phyloP scores from a whole-genome alignment of 2,329 filamentous ascomycete species.

The Trichoderma brevicompactum region DNA sequence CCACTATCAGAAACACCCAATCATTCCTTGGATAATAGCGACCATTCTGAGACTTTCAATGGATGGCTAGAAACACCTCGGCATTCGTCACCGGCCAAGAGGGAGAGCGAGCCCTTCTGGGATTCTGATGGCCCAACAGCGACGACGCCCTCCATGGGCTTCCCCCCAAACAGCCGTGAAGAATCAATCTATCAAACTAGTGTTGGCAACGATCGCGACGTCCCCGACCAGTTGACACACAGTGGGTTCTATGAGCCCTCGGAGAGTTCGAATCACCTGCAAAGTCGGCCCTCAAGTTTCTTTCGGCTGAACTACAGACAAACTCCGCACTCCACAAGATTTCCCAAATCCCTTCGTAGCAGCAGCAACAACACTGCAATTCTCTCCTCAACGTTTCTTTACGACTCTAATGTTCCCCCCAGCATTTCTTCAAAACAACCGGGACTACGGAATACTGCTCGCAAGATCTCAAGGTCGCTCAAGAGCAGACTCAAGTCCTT shows the following conservation, averaged over 20 bases:
- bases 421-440: conserved; percentile 34
- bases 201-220: conserved; percentile 39
- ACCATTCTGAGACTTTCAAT: conserved; percentile 25
- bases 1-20: conserved; percentile 33
- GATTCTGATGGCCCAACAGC: conserved; percentile 35
- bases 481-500: conserved; percentile 62
- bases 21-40: conserved; percentile 30
- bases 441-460: conserved; percentile 55
- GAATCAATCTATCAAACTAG: conserved; percentile 31
- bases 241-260: conserved; percentile 44
- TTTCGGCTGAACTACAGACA: conserved; percentile 47
- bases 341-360: conserved; percentile 56
- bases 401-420: conserved; percentile 32
- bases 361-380: conserved; percentile 48
- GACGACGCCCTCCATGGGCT: conserved; percentile 60
- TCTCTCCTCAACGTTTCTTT: conserved; percentile 41
- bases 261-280: conserved; percentile 43
- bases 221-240: conserved; percentile 43
- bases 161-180: conserved; percentile 46
- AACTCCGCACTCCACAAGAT: conserved; percentile 42
- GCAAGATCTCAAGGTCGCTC: conserved; percentile 65
- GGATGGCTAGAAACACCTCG: conserved; percentile 28
- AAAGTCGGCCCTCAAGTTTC: conserved; percentile 50
- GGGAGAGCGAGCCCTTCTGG: conserved; percentile 39
- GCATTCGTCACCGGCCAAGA: conserved; percentile 28